phyloP scores from a whole-genome alignment of 768 basidiomycete genomes.

The Phanerodontia chrysosporium region DNA sequence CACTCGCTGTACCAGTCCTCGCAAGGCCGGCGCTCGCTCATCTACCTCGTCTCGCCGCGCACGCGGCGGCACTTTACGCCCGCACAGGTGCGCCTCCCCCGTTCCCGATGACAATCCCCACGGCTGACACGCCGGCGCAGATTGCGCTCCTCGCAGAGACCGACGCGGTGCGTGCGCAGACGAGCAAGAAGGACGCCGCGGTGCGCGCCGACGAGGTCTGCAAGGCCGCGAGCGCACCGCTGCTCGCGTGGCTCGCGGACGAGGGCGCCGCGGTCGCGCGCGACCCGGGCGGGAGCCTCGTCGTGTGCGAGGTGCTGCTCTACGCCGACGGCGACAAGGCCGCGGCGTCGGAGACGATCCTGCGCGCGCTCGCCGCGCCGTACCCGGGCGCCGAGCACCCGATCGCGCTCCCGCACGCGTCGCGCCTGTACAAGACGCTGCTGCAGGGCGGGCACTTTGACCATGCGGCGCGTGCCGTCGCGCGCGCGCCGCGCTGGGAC shows the following conservation, averaged over 20 bases:
- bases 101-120: background rate
- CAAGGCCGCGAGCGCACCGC: constrained; percentile 64
- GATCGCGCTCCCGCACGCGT: constrained; percentile 79
- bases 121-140: constrained; percentile 28
- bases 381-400: constrained; percentile 65
- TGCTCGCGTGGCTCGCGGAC: constrained; percentile 67
- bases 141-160: constrained; percentile 70
- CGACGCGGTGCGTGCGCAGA: constrained; percentile 59
- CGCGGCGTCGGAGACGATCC: constrained; percentile 53
- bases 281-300: constrained; percentile 77
- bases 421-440: constrained; percentile 83
- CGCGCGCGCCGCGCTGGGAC: constrained; percentile 51
- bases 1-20: constrained; percentile 53
- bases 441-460: constrained; percentile 90
- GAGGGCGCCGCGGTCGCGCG: constrained; percentile 58
- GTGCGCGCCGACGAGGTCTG: constrained; percentile 68
- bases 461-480: constrained; percentile 51
- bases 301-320: constrained; percentile 80
- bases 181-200: constrained; percentile 77
- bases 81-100: constrained; percentile 29
- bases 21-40: constrained; percentile 77
- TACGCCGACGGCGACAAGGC: constrained; percentile 82
- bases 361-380: constrained; percentile 48
- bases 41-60: constrained; percentile 82
- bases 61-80: constrained; percentile 87